Evolutionary conservation across 2,329 filamentous ascomycete species (phyloP).

Genomic region (Macrophomina tecta): DNA sequence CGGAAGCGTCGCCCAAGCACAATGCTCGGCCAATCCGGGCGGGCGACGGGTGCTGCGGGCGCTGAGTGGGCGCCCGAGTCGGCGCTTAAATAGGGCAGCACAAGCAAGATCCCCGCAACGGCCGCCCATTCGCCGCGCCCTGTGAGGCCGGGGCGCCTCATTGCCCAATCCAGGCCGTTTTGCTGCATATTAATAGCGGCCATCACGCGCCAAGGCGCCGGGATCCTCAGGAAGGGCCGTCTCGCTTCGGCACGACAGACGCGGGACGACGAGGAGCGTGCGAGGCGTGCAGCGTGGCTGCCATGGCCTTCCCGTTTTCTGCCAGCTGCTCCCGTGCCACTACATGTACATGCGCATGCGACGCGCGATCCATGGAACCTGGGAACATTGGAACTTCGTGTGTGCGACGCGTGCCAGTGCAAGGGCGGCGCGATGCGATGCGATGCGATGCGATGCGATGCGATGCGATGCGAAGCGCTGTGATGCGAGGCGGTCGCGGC

Average conservation of each 20-base stretch:
- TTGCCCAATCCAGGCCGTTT: constrained; percentile 33
- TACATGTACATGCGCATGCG: constrained; percentile 21
- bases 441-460: too few species aligned
- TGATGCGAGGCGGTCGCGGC: neutral
- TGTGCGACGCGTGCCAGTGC: constrained; percentile 17
- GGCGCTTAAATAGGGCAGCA: constrained; percentile 44
- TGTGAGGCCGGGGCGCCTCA: constrained; percentile 36
- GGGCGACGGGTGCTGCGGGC: constrained; percentile 34
- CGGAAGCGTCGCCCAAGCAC: constrained; percentile 12
- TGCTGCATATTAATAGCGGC: constrained; percentile 43
- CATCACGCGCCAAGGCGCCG: constrained; percentile 20
- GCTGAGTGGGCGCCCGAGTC: constrained; percentile 33
- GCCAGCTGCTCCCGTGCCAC: constrained; percentile 26
- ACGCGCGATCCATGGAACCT: constrained; percentile 14
- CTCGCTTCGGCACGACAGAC: constrained; percentile 38
- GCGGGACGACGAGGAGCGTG: constrained; percentile 29
- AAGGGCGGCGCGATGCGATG: neutral
- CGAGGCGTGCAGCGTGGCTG: constrained; percentile 35
- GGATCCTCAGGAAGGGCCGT: constrained; percentile 30
- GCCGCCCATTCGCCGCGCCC: constrained; percentile 35
- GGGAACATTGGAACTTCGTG: constrained; percentile 15
- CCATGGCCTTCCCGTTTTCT: constrained; percentile 27
- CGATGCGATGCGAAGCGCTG: too few species aligned
- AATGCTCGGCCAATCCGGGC: constrained; percentile 39
- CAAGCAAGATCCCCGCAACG: constrained; percentile 33